Conservation (phyloP, 176 grass and related monocot species). For the Secale cereale region DNA sequence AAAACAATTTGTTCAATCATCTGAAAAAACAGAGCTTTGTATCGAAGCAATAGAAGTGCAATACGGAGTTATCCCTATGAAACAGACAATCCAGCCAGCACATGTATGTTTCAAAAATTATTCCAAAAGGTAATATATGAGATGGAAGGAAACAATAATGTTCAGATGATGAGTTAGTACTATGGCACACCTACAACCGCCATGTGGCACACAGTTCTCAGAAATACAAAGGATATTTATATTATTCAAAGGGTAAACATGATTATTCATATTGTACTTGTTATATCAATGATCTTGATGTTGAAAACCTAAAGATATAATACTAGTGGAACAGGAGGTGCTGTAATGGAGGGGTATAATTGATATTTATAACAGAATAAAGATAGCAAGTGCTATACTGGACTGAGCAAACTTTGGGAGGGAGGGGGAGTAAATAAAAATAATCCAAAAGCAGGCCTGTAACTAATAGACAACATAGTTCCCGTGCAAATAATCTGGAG, state of each 20-base stretch:
- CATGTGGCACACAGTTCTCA: neutral
- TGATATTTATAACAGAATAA: neutral
- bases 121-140: neutral
- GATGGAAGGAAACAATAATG: neutral
- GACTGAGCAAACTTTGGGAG: neutral
- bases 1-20: neutral
- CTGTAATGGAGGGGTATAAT: neutral
- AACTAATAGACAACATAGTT: neutral
- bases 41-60: neutral
- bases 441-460: neutral
- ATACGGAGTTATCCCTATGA: neutral
- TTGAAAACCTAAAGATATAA: neutral
- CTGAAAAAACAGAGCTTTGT: neutral
- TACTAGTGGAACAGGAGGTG: neutral
- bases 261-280: neutral
- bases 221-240: neutral
- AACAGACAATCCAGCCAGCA: neutral
- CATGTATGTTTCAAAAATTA: neutral
- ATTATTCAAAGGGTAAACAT: slow-evolving; percentile 8
- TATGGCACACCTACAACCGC: neutral
- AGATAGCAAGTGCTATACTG: neutral
- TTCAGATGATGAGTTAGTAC: neutral
- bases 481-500: neutral
- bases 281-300: neutral
- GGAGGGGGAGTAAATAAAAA: too few species aligned